Conservation (phyloP, 2,329 filamentous ascomycete genomes). For the Fusarium sp. region DNA sequence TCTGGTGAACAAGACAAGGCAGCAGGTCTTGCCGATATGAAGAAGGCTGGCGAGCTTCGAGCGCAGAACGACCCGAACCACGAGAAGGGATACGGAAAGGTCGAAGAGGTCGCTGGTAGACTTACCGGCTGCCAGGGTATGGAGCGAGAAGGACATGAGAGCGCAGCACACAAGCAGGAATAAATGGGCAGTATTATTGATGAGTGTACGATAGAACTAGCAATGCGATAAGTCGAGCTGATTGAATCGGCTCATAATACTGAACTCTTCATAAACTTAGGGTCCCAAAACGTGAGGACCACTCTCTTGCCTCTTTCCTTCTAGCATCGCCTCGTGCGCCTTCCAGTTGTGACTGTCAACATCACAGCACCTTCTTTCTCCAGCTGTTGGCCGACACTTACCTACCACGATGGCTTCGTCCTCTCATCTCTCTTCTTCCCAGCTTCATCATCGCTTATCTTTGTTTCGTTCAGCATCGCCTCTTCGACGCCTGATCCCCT, state of each 20-base stretch:
- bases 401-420: background rate
- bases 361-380: background rate
- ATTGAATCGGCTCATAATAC: background rate
- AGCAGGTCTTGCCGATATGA: constrained; percentile 70
- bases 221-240: background rate
- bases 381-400: background rate
- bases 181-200: background rate
- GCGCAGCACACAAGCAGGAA: constrained; percentile 52
- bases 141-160: constrained; percentile 69
- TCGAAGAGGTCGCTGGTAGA: constrained; percentile 72
- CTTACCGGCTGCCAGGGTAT: constrained; percentile 75
- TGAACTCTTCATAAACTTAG: background rate
- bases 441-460: constrained; percentile 16
- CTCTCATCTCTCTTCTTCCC: background rate
- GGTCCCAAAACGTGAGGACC: too few relatives aligned
- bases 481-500: constrained; percentile 4
- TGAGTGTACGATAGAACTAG: constrained; percentile 18
- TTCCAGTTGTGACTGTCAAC: background rate
- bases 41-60: constrained; percentile 65
- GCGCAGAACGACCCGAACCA: constrained; percentile 61
- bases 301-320: background rate
- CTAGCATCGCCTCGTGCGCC: background rate
- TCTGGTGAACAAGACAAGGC: constrained; percentile 73
- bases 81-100: constrained; percentile 67
- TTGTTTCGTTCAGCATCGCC: constrained; percentile 10